Percentiles rank a stretch among this genome's conserved stretches.
Evolutionary conservation across 2,329 filamentous ascomycete genomes (phyloP).

Genomic region (Phyllosticta capitalensis): DNA sequence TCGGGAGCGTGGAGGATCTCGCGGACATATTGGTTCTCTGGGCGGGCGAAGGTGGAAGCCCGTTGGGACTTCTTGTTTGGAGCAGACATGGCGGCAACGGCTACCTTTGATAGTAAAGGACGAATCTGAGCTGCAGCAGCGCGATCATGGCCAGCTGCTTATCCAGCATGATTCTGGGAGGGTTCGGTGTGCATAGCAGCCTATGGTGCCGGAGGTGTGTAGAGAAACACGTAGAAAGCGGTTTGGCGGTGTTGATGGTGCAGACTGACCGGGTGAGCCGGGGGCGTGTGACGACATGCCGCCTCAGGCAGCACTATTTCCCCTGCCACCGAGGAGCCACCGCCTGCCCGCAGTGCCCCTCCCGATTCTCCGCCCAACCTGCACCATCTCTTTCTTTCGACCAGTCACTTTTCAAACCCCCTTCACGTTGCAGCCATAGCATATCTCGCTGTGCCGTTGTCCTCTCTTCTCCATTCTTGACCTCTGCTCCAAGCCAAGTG

Average conservation of each 20-base stretch:
- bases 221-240: background rate
- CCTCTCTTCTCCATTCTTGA: background rate
- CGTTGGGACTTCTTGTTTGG: slow-evolving; percentile 1
- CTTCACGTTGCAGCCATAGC: background rate
- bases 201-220: background rate
- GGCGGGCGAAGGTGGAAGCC: slow-evolving; percentile 10
- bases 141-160: slow-evolving; percentile 2
- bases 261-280: background rate
- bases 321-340: background rate
- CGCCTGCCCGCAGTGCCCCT: background rate
- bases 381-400: background rate
- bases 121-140: background rate
- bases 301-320: background rate
- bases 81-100: slow-evolving; percentile 4
- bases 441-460: background rate
- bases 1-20: slow-evolving; percentile 33
- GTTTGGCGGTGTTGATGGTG: background rate
- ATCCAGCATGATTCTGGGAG: background rate
- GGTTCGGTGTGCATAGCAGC: background rate
- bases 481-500: background rate
- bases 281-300: background rate
- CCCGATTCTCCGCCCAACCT: background rate
- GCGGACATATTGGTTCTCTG: slow-evolving; percentile 36
- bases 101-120: background rate
- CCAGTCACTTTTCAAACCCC: background rate